Percentiles rank a stretch among this genome's conserved stretches.
Conservation (phyloP, 371 early-diverging fungal genomes). For the Homolaphlyctis polyrhiza region DNA sequence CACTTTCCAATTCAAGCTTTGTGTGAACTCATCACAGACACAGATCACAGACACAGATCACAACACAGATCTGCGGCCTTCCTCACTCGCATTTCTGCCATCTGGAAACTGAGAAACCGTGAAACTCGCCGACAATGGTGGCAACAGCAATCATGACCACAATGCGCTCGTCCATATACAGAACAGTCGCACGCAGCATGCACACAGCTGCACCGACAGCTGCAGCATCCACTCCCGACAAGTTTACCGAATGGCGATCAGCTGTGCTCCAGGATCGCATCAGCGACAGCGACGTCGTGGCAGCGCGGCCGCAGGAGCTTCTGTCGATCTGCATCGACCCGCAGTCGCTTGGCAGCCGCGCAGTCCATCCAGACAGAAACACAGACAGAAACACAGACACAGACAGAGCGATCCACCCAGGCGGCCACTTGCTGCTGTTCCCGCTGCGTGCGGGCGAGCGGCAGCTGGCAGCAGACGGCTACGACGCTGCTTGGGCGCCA, state of each 20-base stretch:
- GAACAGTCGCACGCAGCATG: too few species aligned
- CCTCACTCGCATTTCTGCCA: too few species aligned
- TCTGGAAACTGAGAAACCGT: too few species aligned
- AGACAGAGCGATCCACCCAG: conserved; percentile 59
- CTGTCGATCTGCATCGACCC: not conserved
- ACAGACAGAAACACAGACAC: too few species aligned
- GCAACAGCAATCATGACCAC: not conserved
- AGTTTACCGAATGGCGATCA: not conserved
- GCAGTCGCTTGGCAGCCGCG: too few species aligned
- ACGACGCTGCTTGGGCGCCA: conserved; percentile 66
- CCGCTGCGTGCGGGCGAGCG: conserved; percentile 62
- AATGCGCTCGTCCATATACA: too few species aligned
- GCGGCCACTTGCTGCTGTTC: conserved; percentile 74
- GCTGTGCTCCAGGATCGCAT: not conserved
- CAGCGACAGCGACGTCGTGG: not conserved
- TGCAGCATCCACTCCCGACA: not conserved
- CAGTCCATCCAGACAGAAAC: too few species aligned
- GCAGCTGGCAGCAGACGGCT: conserved; percentile 73
- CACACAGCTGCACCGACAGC: too few species aligned
- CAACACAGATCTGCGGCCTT: too few species aligned
- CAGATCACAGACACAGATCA: too few species aligned
- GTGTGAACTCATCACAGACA: too few species aligned
- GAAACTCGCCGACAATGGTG: not conserved
- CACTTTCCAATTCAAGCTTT: too few species aligned
- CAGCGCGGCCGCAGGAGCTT: not conserved